Evolutionary conservation across 2,329 filamentous ascomycete species (phyloP).

Genomic region (Fusarium sp.): DNA sequence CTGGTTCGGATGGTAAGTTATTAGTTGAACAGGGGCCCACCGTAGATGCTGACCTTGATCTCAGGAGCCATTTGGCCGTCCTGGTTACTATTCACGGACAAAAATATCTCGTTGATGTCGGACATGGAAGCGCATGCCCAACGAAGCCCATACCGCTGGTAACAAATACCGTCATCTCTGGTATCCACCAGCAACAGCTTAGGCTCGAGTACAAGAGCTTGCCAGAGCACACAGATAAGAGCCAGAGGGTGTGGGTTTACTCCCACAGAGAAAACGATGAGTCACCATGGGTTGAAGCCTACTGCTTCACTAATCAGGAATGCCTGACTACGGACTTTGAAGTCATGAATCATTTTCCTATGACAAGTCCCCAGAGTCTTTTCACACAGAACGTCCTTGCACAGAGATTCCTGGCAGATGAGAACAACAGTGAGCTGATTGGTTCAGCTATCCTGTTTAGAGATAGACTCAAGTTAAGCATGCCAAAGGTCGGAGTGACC

Average conservation of each 20-base stretch:
- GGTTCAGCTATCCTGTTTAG: conserved; percentile 3
- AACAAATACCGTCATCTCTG: not conserved
- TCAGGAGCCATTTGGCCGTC: conserved; percentile 6
- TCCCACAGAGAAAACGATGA: conserved; percentile 2
- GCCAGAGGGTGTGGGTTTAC: conserved; percentile 16
- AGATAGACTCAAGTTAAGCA: not conserved
- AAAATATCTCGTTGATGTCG: conserved; percentile 12
- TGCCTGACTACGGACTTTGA: conserved; percentile 16
- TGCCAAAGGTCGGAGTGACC: not conserved
- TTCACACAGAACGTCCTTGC: conserved; percentile 18
- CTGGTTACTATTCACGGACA: conserved; percentile 8
- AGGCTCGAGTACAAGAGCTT: conserved; percentile 10
- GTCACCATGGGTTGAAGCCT: not conserved
- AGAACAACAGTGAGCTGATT: not conserved
- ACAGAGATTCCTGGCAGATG: conserved; percentile 2
- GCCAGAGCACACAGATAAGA: not conserved
- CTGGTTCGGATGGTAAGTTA: conserved; percentile 16
- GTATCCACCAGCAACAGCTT: conserved; percentile 8
- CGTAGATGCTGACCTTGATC: not conserved
- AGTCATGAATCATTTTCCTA: conserved; percentile 11
- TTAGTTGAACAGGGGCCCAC: not conserved
- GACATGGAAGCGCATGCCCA: conserved; percentile 7
- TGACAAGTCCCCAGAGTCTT: conserved; percentile 16
- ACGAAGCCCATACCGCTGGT: conserved; percentile 4
- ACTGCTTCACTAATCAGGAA: conserved; percentile 17